Evolutionary conservation across 352 stramenopile species (phyloP), one percentile per base, ranked within the genome.

Genomic region (Globisporangium mamillatum): DNA sequence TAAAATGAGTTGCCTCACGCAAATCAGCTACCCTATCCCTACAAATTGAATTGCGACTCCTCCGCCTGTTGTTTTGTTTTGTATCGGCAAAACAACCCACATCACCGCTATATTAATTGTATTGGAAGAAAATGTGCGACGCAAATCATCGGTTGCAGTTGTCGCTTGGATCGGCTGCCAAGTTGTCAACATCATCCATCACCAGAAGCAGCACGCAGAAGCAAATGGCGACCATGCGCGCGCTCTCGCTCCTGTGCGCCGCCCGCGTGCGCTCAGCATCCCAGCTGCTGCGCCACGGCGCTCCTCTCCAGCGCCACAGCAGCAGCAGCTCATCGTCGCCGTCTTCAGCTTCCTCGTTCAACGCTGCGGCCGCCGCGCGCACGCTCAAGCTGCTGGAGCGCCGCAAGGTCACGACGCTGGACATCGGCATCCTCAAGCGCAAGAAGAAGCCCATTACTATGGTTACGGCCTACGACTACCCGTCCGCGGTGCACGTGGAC

Each of bases 401-500:
- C 3, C 82, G 86, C 68, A 95, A 95, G 75, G 84, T 95, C 63
- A 89, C 86, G 66, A 94, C 88, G 66, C 70, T 92, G 6, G 88
- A 95, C 67, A 76, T 95, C 24, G 82, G 85, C 69, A 90, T 94
- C 72, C 84, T 93, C 71, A 98, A 98, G 79, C 82, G 91, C 75
- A 97, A 97, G 72, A 90, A 92, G 34, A 95, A 98, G 56, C 98
- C 97, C 55, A 99, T 99, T 67, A 98, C 93, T n/a, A 99, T 99
- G 97, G 93, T 99, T 25, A 99, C 98, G 34, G 97, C 97, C 5
- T 99, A 99, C 75, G 94, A 99, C 78, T 99, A 99, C 78, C 97
- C 88, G 44, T 94, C 84, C 12, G 96, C 97, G 0, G 86, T 99
- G 48, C 97, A 99, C 75, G 97, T 99, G n/a, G 97, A 99, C 73